Base-by-base conservation (phyloP, 768 basidiomycete species). In the Tulasnella sp. region DNA sequence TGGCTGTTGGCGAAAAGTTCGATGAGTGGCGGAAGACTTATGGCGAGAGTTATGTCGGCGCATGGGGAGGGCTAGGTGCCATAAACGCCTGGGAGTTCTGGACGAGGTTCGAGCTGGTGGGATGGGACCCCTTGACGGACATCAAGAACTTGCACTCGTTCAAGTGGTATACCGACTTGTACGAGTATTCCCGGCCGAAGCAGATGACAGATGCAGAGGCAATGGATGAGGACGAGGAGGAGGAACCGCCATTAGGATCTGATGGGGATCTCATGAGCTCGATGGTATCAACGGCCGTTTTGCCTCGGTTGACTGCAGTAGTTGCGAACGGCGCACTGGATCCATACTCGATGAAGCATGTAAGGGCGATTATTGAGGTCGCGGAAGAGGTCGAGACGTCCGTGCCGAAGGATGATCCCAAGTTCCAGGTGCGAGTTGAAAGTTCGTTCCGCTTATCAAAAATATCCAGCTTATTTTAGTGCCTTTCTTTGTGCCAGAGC, bases 41-140 rank as follows among this genome's bases (percentile, higher is more conserved):
- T 65, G 75, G 75, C 4, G 93, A 97, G 63, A 90, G 80, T 61
- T 97, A 95, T 72, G 73, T 78, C 2, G 84, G 86, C 41, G 94
- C 94, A 3, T 97, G 88, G 77, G 93, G 93, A 49, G 88, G 92
- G 3, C 74, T 94, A 56, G 90, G 85, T 0, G 77, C 92, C 44
- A 83, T 94, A 1, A 84, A 84, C 51, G 88, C 88, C 50, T 95
- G 92, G 91, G 92, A 93, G 70, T 95, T 93, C 69, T 94, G 90
- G 89, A 82, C 82, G n/a, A 76, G 91, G 58, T 73, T 91, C 60
- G 93, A 97, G 72, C 77, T 84, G 63, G 72, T 90, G 10, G 87
- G 85, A 3, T 96, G 94, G 94, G 82, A 92, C 69, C 89, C 87
- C 48, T 75, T 94, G 23, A 79, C 86, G 73, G 78, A 78, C 61